Evolutionary conservation across 805 yeast species (phyloP).

Genomic region (Wickerhamiella musiphila): DNA sequence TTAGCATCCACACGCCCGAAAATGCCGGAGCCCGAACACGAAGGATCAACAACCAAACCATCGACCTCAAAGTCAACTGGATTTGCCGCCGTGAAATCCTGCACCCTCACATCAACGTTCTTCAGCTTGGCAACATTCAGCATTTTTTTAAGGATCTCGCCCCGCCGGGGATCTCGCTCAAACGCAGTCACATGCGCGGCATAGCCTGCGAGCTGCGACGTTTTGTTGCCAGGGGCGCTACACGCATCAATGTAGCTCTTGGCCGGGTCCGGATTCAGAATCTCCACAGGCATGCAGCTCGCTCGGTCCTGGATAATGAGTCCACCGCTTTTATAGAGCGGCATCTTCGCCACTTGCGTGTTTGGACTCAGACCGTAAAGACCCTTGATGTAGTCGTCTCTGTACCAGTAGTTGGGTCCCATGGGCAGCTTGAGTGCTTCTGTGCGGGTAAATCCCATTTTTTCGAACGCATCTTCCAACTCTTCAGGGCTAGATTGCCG

Average conservation of each 20-base stretch:
- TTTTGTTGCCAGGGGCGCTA: constrained; percentile 97
- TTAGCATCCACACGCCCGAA: constrained; percentile 53
- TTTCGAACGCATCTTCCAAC: constrained; percentile 22
- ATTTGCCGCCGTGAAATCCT: constrained; percentile 45
- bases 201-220: constrained; percentile 74
- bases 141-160: constrained; percentile 58
- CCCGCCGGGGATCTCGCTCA: constrained; percentile 67
- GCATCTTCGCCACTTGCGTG: constrained; percentile 49
- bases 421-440: constrained; percentile 26
- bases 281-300: constrained; percentile 88
- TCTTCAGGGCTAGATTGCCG: constrained; percentile 29
- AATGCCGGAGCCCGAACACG: constrained; percentile 95
- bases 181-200: constrained; percentile 44
- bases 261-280: constrained; percentile 44
- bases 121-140: constrained; percentile 56
- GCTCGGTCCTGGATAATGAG: constrained; percentile 91
- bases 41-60: constrained; percentile 84
- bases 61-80: constrained; percentile 52
- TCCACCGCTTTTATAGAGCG: constrained; percentile 55
- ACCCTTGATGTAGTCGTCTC: constrained; percentile 57
- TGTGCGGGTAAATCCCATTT: constrained; percentile 29
- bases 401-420: constrained; percentile 26
- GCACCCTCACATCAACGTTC: constrained; percentile 26
- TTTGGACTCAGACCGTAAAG: constrained; percentile 70
- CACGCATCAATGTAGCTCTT: constrained; percentile 74